phyloP scores from a whole-genome alignment of 2,329 filamentous ascomycete species.

The Alternaria arborescens region DNA sequence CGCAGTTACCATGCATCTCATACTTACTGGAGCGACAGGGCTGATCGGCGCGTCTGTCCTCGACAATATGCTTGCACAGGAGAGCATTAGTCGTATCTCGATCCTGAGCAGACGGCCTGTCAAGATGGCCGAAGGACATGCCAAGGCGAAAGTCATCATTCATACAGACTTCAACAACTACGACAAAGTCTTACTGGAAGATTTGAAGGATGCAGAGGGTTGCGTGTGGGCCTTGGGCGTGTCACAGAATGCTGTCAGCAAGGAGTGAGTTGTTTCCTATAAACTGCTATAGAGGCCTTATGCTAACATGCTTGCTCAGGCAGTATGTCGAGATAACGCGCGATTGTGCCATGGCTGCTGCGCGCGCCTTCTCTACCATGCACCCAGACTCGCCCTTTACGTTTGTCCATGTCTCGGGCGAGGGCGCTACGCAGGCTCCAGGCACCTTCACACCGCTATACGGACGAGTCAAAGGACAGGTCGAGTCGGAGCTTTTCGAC shows the following conservation, averaged over 20 bases:
- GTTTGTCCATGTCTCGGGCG: slow-evolving; percentile 76
- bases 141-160: slow-evolving; percentile 70
- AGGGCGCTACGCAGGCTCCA: slow-evolving; percentile 67
- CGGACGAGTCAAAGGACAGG: slow-evolving; percentile 71
- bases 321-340: slow-evolving; percentile 75
- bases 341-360: slow-evolving; percentile 70
- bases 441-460: slow-evolving; percentile 66
- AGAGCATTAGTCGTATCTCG: slow-evolving; percentile 69
- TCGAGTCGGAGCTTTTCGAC: slow-evolving; percentile 67
- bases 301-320: slow-evolving; percentile 32
- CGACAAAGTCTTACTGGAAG: slow-evolving; percentile 63
- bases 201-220: slow-evolving; percentile 70
- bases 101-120: slow-evolving; percentile 73
- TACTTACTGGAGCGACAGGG: slow-evolving; percentile 57
- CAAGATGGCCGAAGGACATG: slow-evolving; percentile 67
- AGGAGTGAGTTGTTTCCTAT: slow-evolving; percentile 58
- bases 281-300: not conserved
- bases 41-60: slow-evolving; percentile 53
- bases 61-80: slow-evolving; percentile 47
- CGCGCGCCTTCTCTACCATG: slow-evolving; percentile 65
- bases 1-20: slow-evolving; percentile 48
- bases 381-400: slow-evolving; percentile 64
- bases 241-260: slow-evolving; percentile 66
- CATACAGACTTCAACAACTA: slow-evolving; percentile 74
- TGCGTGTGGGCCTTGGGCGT: slow-evolving; percentile 80